These are phyloP conservation scores for Coemansia aciculifera DNA, from an alignment of 192 early-diverging fungal species.

Conservation along the genomic window DNA sequence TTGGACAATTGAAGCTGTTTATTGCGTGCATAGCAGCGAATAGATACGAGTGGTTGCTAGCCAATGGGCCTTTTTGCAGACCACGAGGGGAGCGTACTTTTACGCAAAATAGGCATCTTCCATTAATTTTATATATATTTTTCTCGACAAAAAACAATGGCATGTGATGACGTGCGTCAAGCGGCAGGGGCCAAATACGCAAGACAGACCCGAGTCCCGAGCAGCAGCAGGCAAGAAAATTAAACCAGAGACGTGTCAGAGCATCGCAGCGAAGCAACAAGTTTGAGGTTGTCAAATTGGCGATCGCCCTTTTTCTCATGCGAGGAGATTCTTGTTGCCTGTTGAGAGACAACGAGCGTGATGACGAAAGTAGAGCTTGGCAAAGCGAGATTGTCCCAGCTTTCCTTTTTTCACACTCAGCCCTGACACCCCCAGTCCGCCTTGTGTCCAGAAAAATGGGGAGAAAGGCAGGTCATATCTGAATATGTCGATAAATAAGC, in stretches of 20 bases:
- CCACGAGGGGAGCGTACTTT: not conserved
- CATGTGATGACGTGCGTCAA: slow-evolving; percentile 11
- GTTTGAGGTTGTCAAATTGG: not conserved
- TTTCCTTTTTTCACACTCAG: not conserved
- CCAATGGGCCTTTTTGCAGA: slow-evolving; percentile 6
- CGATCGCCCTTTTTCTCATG: not conserved
- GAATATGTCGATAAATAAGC: not conserved
- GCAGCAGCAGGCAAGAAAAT: not conserved
- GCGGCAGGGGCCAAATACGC: slow-evolving; percentile 6
- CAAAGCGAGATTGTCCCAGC: not conserved
- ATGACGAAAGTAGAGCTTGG: not conserved
- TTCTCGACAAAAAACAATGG: not conserved
- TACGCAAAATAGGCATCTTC: not conserved
- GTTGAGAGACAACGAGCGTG: not conserved
- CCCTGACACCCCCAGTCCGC: not conserved
- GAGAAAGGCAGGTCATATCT: not conserved
- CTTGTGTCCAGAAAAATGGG: not conserved
- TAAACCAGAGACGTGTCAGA: not conserved
- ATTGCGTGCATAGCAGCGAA: not conserved
- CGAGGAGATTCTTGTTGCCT: not conserved
- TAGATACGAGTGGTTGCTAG: not conserved
- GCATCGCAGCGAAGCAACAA: not conserved
- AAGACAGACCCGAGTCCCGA: slow-evolving; percentile 8
- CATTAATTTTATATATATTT: not conserved
- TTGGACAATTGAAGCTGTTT: not conserved